These are phyloP conservation scores for Nothophoma quercina DNA, from an alignment of 2,329 filamentous ascomycete genomes.

Conservation along the genomic window DNA sequence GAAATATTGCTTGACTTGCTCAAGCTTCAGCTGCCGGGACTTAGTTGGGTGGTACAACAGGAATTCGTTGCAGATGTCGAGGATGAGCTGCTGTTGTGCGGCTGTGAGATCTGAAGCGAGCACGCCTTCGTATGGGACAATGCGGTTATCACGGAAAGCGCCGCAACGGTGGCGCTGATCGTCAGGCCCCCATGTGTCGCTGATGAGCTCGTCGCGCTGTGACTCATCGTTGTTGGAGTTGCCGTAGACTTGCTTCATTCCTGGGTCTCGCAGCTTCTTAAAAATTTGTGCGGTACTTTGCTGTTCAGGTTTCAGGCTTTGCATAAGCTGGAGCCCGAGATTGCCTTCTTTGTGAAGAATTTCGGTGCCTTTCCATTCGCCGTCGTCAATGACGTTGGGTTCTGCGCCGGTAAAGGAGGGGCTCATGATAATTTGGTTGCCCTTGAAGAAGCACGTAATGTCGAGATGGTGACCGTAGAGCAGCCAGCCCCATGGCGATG, in stretches of 20 bases:
- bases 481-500: constrained; percentile 72
- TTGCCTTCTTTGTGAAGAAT: constrained; percentile 72
- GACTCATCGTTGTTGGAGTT: constrained; percentile 35
- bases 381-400: constrained; percentile 75
- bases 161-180: constrained; percentile 82
- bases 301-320: constrained; percentile 59
- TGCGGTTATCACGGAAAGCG: constrained; percentile 78
- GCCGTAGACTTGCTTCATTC: constrained; percentile 63
- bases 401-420: constrained; percentile 84
- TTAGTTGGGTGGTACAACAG: constrained; percentile 70
- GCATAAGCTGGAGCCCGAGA: constrained; percentile 74
- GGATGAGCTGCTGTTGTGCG: constrained; percentile 63
- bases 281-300: constrained; percentile 65
- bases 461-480: constrained; percentile 84
- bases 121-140: constrained; percentile 76
- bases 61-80: constrained; percentile 69
- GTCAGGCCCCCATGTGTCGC: constrained; percentile 78
- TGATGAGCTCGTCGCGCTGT: constrained; percentile 49
- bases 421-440: constrained; percentile 70
- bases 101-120: constrained; percentile 58
- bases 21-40: constrained; percentile 63
- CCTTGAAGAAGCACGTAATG: constrained; percentile 73
- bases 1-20: constrained; percentile 63
- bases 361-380: constrained; percentile 67
- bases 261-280: constrained; percentile 66